Conservation (phyloP, 768 basidiomycete genomes). For the Suillus brevipes region DNA sequence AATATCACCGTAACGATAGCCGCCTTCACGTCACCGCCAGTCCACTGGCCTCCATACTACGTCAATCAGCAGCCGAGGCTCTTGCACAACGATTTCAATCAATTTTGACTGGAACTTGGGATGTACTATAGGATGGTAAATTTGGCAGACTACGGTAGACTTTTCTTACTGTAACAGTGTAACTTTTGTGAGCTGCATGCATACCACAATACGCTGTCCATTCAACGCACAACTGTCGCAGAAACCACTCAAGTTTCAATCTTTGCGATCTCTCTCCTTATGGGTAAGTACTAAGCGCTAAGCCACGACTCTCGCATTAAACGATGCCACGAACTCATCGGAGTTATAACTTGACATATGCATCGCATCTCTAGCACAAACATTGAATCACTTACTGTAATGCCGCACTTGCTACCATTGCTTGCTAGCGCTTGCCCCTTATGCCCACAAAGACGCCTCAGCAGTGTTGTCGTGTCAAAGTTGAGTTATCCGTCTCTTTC, state of each 20-base stretch:
- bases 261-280: constrained; percentile 45
- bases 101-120: not conserved
- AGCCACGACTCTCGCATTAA: constrained; percentile 47
- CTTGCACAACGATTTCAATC: not conserved
- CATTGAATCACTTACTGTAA: constrained; percentile 51
- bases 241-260: constrained; percentile 47
- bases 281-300: constrained; percentile 25
- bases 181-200: constrained; percentile 33
- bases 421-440: constrained; percentile 54
- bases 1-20: not conserved
- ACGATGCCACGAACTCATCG: constrained; percentile 52
- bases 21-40: not conserved
- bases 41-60: not conserved
- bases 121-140: not conserved
- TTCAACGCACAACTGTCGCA: constrained; percentile 25
- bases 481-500: constrained; percentile 51
- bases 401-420: constrained; percentile 43
- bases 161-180: not conserved
- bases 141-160: not conserved
- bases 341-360: constrained; percentile 46
- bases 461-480: constrained; percentile 61
- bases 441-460: constrained; percentile 72
- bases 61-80: no score
- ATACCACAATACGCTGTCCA: not conserved
- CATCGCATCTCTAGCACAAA: constrained; percentile 61